Conservation (phyloP, 2,329 filamentous ascomycete species). For the Sporothrix phasma region DNA sequence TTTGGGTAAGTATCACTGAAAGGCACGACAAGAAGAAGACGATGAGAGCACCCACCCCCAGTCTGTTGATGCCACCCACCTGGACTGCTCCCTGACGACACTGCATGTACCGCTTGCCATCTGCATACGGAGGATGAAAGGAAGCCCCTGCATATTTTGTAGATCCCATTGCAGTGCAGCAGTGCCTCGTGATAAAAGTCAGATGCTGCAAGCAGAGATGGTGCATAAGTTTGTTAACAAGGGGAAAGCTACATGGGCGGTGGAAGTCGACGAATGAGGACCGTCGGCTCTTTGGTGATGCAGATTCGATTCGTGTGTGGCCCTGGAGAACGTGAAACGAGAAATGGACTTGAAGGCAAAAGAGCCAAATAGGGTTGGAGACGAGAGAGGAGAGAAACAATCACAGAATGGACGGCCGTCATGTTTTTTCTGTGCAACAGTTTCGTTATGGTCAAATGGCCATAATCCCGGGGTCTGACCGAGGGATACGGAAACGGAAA, state of each 20-base stretch:
- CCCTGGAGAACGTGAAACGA: neutral
- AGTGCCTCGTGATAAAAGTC: neutral
- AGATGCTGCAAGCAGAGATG: neutral
- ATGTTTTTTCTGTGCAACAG: too few relatives aligned
- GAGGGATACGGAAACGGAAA: neutral
- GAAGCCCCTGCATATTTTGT: neutral
- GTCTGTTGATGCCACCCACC: neutral
- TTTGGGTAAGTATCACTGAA: neutral
- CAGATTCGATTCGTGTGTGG: neutral
- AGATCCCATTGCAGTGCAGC: neutral
- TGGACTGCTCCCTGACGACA: neutral
- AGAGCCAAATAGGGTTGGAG: neutral
- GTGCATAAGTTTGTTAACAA: neutral
- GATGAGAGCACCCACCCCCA: neutral
- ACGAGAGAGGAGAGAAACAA: neutral
- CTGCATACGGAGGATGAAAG: neutral
- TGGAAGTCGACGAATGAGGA: neutral
- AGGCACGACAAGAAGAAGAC: neutral
- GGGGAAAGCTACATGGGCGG: neutral
- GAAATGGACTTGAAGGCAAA: neutral
- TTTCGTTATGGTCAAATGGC: too few relatives aligned
- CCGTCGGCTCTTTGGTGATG: neutral
- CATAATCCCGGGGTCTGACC: too few relatives aligned
- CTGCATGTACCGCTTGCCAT: slow-evolving; percentile 4
- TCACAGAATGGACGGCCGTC: too few relatives aligned